Evolutionary conservation across 2,329 filamentous ascomycete species (phyloP).

Genomic region (Bertia moriformis): DNA sequence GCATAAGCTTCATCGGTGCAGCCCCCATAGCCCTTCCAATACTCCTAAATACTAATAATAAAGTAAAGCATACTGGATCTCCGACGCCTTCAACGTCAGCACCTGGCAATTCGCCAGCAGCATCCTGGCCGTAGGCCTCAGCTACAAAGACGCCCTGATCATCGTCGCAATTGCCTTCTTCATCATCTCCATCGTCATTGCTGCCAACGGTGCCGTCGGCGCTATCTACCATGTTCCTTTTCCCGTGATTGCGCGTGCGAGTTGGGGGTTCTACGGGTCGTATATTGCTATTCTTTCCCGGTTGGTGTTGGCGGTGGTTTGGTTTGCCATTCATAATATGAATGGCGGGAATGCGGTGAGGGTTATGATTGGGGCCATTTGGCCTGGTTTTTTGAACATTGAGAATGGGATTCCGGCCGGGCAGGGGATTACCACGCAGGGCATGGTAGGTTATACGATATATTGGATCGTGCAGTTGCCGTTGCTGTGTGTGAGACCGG

Average conservation of each 20-base stretch:
- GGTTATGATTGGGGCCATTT: slow-evolving; percentile 27
- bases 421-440: slow-evolving; percentile 38
- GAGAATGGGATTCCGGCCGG: slow-evolving; percentile 32
- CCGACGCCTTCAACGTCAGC: slow-evolving; percentile 2
- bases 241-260: slow-evolving; percentile 25
- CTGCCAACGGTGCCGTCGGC: slow-evolving; percentile 30
- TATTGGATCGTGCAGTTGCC: slow-evolving; percentile 39
- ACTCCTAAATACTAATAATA: too few relatives aligned
- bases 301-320: slow-evolving; percentile 29
- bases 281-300: slow-evolving; percentile 22
- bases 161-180: slow-evolving; percentile 5
- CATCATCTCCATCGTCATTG: slow-evolving; percentile 13
- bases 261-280: slow-evolving; percentile 30
- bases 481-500: slow-evolving; percentile 38
- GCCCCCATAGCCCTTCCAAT: not conserved
- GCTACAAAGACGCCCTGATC: slow-evolving; percentile 1
- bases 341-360: slow-evolving; percentile 39
- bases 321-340: slow-evolving; percentile 53
- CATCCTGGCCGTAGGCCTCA: slow-evolving; percentile 2
- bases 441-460: slow-evolving; percentile 40
- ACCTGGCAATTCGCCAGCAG: slow-evolving; percentile 5
- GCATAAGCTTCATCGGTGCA: not conserved
- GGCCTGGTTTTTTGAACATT: slow-evolving; percentile 37
- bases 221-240: slow-evolving; percentile 31
- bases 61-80: slow-evolving; percentile 3